Percentiles rank a stretch among this genome's conserved stretches.
phyloP scores from a whole-genome alignment of 2,329 filamentous ascomycete genomes.

The Aureobasidium sp. region DNA sequence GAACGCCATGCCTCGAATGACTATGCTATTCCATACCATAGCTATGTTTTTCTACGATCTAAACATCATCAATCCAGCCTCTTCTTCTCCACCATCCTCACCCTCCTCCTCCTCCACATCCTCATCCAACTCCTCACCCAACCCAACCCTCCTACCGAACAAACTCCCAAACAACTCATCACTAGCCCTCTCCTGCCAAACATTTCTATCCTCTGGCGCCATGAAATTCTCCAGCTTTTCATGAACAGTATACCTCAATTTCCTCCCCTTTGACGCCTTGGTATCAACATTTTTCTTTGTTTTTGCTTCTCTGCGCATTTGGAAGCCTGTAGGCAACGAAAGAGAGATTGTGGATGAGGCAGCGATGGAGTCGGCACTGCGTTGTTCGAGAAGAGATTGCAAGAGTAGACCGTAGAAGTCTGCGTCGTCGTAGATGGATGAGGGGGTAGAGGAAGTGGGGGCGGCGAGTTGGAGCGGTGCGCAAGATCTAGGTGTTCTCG shows the following conservation, averaged over 20 bases:
- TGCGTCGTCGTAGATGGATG: slow-evolving; percentile 85
- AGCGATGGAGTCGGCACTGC: slow-evolving; percentile 66
- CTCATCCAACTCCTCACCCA: slow-evolving; percentile 50
- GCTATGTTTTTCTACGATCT: slow-evolving; percentile 22
- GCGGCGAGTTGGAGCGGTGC: slow-evolving; percentile 69
- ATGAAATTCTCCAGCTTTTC: slow-evolving; percentile 99
- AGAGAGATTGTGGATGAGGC: slow-evolving; percentile 32
- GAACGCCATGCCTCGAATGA: no score
- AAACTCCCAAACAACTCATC: slow-evolving; percentile 65
- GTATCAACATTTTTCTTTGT: slow-evolving; percentile 90
- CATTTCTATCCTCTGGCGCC: slow-evolving; percentile 85
- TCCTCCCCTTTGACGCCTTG: slow-evolving; percentile 94
- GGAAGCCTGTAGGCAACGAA: slow-evolving; percentile 35
- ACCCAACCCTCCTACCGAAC: slow-evolving; percentile 49
- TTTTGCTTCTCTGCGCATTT: slow-evolving; percentile 77
- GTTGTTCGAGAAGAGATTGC: slow-evolving; percentile 93
- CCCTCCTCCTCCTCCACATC: slow-evolving; percentile 35
- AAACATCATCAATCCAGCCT: slow-evolving; percentile 37
- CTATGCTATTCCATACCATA: no score
- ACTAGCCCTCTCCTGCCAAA: slow-evolving; percentile 84
- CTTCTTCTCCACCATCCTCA: slow-evolving; percentile 26
- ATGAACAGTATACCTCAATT: slow-evolving; percentile 94
- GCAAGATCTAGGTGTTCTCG: slow-evolving; percentile 78
- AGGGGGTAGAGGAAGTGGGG: slow-evolving; percentile 44
- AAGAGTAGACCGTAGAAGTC: slow-evolving; percentile 95